Evolutionary conservation across 2,329 filamentous ascomycete genomes (phyloP).

Genomic region (Sporothrix humicola): DNA sequence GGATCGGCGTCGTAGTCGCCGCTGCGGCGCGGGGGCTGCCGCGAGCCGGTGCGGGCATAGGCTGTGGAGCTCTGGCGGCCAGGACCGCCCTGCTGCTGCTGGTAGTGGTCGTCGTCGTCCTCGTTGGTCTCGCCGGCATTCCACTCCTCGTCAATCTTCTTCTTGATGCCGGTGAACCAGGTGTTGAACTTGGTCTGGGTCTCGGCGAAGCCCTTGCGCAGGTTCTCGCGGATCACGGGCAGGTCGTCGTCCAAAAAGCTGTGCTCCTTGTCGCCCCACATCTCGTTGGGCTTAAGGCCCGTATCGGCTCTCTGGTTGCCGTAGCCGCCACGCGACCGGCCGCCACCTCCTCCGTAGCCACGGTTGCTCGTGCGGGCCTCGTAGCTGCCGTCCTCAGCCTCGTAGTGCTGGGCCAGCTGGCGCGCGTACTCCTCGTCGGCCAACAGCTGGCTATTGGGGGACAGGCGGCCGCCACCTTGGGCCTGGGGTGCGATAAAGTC

Average conservation of each 20-base stretch:
- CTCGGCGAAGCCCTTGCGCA: conserved; percentile 92
- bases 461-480: conserved; percentile 70
- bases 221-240: conserved; percentile 88
- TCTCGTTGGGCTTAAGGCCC: conserved; percentile 61
- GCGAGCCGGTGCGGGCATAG: conserved; percentile 50
- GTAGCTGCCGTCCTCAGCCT: conserved; percentile 62
- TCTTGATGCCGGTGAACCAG: conserved; percentile 90
- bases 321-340: conserved; percentile 12
- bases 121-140: conserved; percentile 69
- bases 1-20: conserved; percentile 96
- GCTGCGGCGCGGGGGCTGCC: conserved; percentile 66
- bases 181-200: conserved; percentile 91
- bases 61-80: conserved; percentile 11
- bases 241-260: conserved; percentile 97
- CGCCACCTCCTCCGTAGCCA: conserved; percentile 46
- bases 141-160: conserved; percentile 89
- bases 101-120: conserved; percentile 22
- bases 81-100: conserved; percentile 35
- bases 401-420: conserved; percentile 90
- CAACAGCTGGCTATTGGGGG: conserved; percentile 79
- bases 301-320: conserved; percentile 36
- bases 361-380: conserved; percentile 57
- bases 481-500: conserved; percentile 71
- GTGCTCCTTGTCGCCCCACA: conserved; percentile 73
- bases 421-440: conserved; percentile 88